Evolutionary conservation across 2,329 filamentous ascomycete genomes (phyloP), one percentile per base, ranked within the genome.

Genomic region (Fusarium sulawesiense): DNA sequence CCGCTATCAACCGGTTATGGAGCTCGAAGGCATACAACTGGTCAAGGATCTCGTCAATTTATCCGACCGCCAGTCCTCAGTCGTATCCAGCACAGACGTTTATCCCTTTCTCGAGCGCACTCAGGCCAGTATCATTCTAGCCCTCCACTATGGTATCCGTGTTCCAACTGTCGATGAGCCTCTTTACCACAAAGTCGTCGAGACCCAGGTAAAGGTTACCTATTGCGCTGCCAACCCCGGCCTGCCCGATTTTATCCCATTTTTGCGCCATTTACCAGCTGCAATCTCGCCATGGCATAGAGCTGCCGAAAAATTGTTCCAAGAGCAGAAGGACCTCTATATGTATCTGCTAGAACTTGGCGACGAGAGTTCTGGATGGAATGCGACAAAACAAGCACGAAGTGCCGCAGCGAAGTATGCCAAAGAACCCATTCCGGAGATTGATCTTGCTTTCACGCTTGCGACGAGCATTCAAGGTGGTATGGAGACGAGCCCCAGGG

Each of bases 11-110:
- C 44, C 23, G 2, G 44, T 46, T 4, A 46, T 46, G 21, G 44
- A 46, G 4, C 44, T 46, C 10, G 44, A 46, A 8, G 44, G 14
- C 1, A 25, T 4, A 9, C 21, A 46, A 3, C 44, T 46, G 0
- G 4, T 18, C 16, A 27, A 2, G 1, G 44, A 46, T 6, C 44
- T 46, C 0, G 0, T 46, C 23, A 1, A 46, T 2, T n/a, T 46
- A n/a, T 27, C 21, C 2, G 9, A 29, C 4, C 1, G 3, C 23
- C 6, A 46, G 4, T 25, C 44, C 0, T 18, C 13, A 16, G 2
- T 7, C 3, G 25, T 46, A 4, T 18, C 20, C 23, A 23, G 23
- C 6, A 6, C 44, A 46, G 21, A 46, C 7, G 9, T 46, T 18
- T 46, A 46, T 4, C 44, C 44, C n/a, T 5, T 46, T 4, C 44